Evolutionary conservation across 768 basidiomycete species (phyloP), one percentile per base, ranked within the genome.

Genomic region (Boletus rex-veris): DNA sequence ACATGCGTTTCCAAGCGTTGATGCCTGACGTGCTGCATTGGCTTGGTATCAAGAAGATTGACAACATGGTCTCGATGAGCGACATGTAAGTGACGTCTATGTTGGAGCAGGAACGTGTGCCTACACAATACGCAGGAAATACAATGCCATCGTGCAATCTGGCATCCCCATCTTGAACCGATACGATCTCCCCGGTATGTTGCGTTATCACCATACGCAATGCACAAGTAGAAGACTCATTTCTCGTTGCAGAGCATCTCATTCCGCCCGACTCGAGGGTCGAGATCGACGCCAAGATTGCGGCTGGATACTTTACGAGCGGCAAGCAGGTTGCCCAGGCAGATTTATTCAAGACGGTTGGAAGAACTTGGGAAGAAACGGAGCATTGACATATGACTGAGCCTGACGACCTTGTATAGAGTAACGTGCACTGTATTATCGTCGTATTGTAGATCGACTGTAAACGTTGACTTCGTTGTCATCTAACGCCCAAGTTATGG

Each of bases 11-110:
- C 85, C 79, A 86, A 68, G 90, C 87, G 19, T 77, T 92, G 55
- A 97, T 98, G 94, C 96, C 96, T 4, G 96, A 98, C 67, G 88
- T 97, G 7, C 74, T 98, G 42, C 92, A 94, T 68, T 98, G 94
- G 92, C 73, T 98, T 16, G 96, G 96, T 0, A 88, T 98, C 65
- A 85, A 68, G 72, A 91, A 91, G 78, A 82, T 98, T 42, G 84
- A 92, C 70, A 86, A 86, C 64, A 84, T 98, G 85, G 85, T 96
- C 15, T 86, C 84, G 21, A 92, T 92, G 90, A 90, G 88, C 54
- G 90, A 92, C 64, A 90, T 92, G 67, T 83, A 45, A 53, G 78
- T 67, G 10, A 35, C 14, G 10, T 49, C 52, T 39, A 11, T 37
- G 11, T 58, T 4, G 18, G 9, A 40, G 36, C 39, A 28, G 26